phyloP scores from a whole-genome alignment of 2,329 filamentous ascomycete genomes.

The Xylariaceae sp. region DNA sequence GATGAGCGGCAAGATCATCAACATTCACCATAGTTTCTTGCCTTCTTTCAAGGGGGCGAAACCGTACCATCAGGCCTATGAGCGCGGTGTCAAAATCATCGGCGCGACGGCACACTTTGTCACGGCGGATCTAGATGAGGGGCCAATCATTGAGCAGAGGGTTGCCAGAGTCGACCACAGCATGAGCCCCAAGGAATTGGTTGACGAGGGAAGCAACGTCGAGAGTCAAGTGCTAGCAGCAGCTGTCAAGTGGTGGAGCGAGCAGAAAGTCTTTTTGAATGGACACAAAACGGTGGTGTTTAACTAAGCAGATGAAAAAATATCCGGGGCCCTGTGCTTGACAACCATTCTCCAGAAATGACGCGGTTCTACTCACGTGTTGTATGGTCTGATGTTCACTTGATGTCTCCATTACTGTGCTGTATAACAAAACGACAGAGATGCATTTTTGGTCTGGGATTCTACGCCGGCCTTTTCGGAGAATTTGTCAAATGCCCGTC shows the following conservation, averaged over 20 bases:
- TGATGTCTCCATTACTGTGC: too few species aligned
- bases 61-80: constrained; percentile 84
- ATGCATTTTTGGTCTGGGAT: too few species aligned
- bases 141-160: constrained; percentile 83
- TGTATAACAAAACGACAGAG: too few species aligned
- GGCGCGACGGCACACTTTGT: constrained; percentile 84
- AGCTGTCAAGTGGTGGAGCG: constrained; percentile 79
- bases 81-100: constrained; percentile 84
- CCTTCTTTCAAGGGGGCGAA: constrained; percentile 85
- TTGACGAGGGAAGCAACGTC: constrained; percentile 76
- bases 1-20: constrained; percentile 86
- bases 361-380: too few species aligned
- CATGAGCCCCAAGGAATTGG: constrained; percentile 70
- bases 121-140: constrained; percentile 79
- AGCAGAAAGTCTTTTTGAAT: constrained; percentile 74
- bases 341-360: too few species aligned
- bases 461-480: too few species aligned
- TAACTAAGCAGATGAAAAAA: too few species aligned
- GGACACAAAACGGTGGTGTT: constrained; percentile 79
- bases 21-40: constrained; percentile 86
- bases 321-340: too few species aligned
- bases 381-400: too few species aligned
- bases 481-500: too few species aligned
- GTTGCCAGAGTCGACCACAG: constrained; percentile 72
- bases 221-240: constrained; percentile 79